Percentiles rank a stretch among this genome's conserved stretches.
Evolutionary conservation across 2,329 filamentous ascomycete species (phyloP).

Genomic region (Anthostomella pinea): DNA sequence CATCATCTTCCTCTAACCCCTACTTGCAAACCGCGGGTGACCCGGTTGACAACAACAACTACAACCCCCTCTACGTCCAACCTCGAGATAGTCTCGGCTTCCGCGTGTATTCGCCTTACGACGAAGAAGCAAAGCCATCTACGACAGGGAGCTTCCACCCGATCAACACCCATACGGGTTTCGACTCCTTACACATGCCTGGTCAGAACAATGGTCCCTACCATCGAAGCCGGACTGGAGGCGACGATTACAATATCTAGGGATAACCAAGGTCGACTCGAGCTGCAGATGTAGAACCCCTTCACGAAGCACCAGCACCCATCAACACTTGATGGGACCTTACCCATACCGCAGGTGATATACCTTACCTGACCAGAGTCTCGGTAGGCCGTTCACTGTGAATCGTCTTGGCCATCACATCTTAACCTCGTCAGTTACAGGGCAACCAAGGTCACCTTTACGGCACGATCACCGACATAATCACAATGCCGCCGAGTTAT

Average conservation of each 20-base stretch:
- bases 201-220: slow-evolving; percentile 16
- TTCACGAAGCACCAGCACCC: too few species aligned
- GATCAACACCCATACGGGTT: slow-evolving; percentile 20
- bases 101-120: slow-evolving; percentile 25
- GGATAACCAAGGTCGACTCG: slow-evolving; percentile 1
- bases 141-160: slow-evolving; percentile 25
- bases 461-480: too few species aligned
- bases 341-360: too few species aligned
- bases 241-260: slow-evolving; percentile 19
- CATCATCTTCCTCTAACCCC: slow-evolving; percentile 23
- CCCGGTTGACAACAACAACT: slow-evolving; percentile 23
- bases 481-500: too few species aligned
- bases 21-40: slow-evolving; percentile 27
- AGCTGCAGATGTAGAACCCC: too few species aligned
- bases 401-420: too few species aligned
- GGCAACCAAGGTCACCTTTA: too few species aligned
- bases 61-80: slow-evolving; percentile 35
- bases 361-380: too few species aligned
- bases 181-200: slow-evolving; percentile 23
- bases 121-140: slow-evolving; percentile 26
- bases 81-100: slow-evolving; percentile 28
- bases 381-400: too few species aligned
- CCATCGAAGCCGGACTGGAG: slow-evolving; percentile 15
- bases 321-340: too few species aligned
- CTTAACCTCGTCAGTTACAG: too few species aligned